Evolutionary conservation across 495 filamentous ascomycete genomes (phyloP).

Genomic region (Penicillium chermesinum): DNA sequence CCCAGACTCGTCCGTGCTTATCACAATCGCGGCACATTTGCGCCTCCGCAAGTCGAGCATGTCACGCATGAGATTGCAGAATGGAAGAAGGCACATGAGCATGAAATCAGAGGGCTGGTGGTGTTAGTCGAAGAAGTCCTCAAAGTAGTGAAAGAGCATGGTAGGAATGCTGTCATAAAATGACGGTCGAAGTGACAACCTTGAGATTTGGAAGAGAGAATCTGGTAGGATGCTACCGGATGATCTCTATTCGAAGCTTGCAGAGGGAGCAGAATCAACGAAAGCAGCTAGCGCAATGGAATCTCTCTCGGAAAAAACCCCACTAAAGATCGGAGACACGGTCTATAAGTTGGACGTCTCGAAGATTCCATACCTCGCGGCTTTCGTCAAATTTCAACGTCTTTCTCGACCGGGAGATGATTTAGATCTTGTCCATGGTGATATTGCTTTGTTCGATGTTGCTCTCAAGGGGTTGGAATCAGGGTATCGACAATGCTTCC

Average conservation of each 20-base stretch:
- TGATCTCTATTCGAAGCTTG: slow-evolving; percentile 23
- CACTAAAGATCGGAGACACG: too few relatives aligned
- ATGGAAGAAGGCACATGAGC: slow-evolving; percentile 37
- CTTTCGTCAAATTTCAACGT: too few relatives aligned
- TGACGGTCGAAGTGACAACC: slow-evolving; percentile 20
- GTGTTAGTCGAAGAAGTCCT: slow-evolving; percentile 35
- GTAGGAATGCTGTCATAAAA: slow-evolving; percentile 30
- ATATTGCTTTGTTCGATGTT: too few relatives aligned
- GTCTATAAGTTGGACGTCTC: too few relatives aligned
- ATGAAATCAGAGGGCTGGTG: slow-evolving; percentile 28
- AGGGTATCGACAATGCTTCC: too few relatives aligned
- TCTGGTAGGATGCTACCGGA: slow-evolving; percentile 30
- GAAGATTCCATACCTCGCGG: too few relatives aligned
- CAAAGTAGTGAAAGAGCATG: slow-evolving; percentile 20
- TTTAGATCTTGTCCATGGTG: too few relatives aligned
- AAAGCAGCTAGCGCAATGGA: too few relatives aligned
- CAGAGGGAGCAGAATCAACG: too few relatives aligned
- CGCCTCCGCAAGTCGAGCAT: slow-evolving; percentile 31
- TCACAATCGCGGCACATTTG: slow-evolving; percentile 38
- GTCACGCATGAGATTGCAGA: slow-evolving; percentile 24
- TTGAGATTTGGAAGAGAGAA: slow-evolving; percentile 22
- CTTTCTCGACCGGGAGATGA: too few relatives aligned
- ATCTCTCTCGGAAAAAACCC: too few relatives aligned
- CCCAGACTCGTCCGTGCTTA: slow-evolving; percentile 46
- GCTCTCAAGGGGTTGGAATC: too few relatives aligned